Base-by-base conservation (phyloP, 2,329 filamentous ascomycete genomes). In the Colletotrichum sp. region DNA sequence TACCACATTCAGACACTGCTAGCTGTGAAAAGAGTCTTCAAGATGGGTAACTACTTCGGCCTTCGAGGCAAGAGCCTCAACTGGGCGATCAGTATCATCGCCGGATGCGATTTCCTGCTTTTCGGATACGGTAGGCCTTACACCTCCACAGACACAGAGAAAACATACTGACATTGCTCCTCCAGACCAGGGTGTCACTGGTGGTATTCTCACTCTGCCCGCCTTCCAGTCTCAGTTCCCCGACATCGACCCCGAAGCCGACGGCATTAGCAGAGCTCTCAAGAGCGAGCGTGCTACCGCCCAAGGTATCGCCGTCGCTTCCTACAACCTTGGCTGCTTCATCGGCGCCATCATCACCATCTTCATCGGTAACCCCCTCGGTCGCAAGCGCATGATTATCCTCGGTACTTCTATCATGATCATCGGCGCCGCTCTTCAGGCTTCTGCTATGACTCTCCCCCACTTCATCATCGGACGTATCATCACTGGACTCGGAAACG, bases 151-250 rank as follows among this genome's bases (percentile, higher is more conserved):
- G 18, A 15, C n/a, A 24, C 18, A 5, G 32, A 24, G n/a, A 34
- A 1, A 26, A 13, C 12, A 15, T 18, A 52, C 68, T 74, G 21
- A 71, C 78, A 87, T 32, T 83, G 57, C 84, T 88, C 13, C 15
- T 65, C 15, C 89, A 93, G 94, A 95, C 82, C 93, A 94, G 84
- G 92, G 94, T 81, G 93, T 95, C 12, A 95, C 94, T 89, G 94
- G 93, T 61, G 93, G 93, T 72, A 92, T 96, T 78, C 86, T 96
- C 72, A 95, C 93, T 5, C 89, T 96, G 80, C 85, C 89, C 24
- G 88, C 88, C 12, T 95, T 94, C 79, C 85, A 92, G 3, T 79
- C 82, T 3, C 83, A 85, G 18, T 92, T 92, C 78, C 91, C 76
- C 64, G 55, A 72, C 32, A 75, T 67, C 52, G 28, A 80, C 81